Percentiles rank a stretch among this genome's conserved stretches.
Conservation (phyloP, 495 filamentous ascomycete species). For the Pyrenopolyporus hunteri region DNA sequence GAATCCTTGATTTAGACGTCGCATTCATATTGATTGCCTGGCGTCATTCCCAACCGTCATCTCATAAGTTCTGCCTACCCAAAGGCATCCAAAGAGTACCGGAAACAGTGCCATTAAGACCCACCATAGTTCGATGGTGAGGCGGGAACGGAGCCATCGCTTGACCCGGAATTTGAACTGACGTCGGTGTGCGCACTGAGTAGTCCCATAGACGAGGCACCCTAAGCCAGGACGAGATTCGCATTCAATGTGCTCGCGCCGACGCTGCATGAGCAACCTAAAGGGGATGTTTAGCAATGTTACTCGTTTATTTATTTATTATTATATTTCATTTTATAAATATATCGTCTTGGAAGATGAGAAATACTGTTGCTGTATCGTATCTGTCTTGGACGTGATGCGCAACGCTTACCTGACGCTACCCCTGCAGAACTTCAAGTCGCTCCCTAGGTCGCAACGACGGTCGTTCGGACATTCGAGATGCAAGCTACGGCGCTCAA, state of each 20-base stretch:
- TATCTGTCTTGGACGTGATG: neutral
- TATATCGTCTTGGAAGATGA: neutral
- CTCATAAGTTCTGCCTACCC: conserved; percentile 33
- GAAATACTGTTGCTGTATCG: neutral
- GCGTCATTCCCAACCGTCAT: no score
- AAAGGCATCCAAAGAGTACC: conserved; percentile 36
- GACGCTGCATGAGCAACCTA: conserved; percentile 59
- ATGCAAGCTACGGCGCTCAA: conserved; percentile 60
- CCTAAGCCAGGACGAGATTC: conserved; percentile 58
- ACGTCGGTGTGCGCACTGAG: conserved; percentile 46
- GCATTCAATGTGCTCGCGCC: conserved; percentile 60
- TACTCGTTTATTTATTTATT: no score
- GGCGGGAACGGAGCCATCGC: conserved; percentile 45
- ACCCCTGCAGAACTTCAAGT: conserved; percentile 58
- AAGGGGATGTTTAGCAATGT: neutral
- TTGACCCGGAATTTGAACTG: conserved; percentile 41
- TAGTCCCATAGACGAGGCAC: conserved; percentile 58
- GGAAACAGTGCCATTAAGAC: conserved; percentile 41
- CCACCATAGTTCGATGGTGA: conserved; percentile 46
- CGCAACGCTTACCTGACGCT: conserved; percentile 52
- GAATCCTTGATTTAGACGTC: no score
- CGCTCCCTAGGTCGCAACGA: conserved; percentile 58
- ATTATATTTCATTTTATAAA: no score
- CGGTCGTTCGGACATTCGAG: conserved; percentile 58
- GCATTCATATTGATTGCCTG: neutral